Base-by-base conservation (phyloP, 106 monocot species). In the Allium sativum region DNA sequence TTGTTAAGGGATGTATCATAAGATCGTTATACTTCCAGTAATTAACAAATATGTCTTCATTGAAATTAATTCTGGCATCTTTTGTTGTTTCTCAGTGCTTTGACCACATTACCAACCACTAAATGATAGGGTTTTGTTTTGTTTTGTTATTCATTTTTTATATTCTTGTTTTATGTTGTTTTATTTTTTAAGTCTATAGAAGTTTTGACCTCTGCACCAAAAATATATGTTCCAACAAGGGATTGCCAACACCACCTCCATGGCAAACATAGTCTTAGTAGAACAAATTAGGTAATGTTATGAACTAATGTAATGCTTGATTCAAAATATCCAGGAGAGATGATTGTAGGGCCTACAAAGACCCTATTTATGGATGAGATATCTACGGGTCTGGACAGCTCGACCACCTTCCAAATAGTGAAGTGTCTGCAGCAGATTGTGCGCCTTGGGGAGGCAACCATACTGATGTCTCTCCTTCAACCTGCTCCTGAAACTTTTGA, bases 401-500 rank as follows among this genome's bases (percentile, higher is more conserved):
- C 85, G 8, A 86, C 81, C 4, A 84, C 92, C 18, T 84, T 69
- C 71, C 84, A 93, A 48, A 88, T 93, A 12, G 84, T 93, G 6
- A 88, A 88, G 43, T 87, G 78, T 59, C 74, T 93, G 41, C 72
- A 79, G 59, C 84, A 88, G 41, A 68, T 81, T 19, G 81, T 84
- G 13, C 92, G 88, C 67, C 67, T 88, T 7, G 73, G 71, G 7
- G 84, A 77, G 78, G 84, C 78, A 58, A 93, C 92, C 12, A 81
- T 81, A 56, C 81, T 87, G 44, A 77, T 93, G 72, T 93, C 92
- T 19, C 84, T 93, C 48, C 87, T 93, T 48, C 92, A 93, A 62
- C 92, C 92, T 7, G 82, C 84, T n/a, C 88, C 88, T 8, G 93
- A 93, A 74, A 93, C 88, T 19, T 93, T 67, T 53, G 77, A 93